These are phyloP conservation scores for Penicillium sp. DNA, from an alignment of 2,329 filamentous ascomycete species.

Conservation along the genomic window DNA sequence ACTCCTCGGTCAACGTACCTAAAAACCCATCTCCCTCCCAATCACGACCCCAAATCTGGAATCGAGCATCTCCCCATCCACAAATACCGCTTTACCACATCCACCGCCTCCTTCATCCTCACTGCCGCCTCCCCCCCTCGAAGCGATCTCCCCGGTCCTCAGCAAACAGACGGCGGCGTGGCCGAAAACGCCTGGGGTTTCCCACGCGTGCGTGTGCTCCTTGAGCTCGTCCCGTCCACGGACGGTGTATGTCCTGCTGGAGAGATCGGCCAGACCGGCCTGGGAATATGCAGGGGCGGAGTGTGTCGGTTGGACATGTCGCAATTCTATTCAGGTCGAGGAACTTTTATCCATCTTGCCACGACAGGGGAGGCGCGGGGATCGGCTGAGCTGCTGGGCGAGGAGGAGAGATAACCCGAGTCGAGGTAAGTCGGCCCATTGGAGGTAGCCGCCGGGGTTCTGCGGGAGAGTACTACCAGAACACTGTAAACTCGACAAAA, in stretches of 20 bases:
- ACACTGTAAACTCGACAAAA: no score
- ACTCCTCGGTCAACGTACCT: no score
- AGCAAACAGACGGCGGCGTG: not conserved
- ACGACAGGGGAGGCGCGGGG: not conserved
- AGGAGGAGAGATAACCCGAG: not conserved
- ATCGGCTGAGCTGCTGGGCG: not conserved
- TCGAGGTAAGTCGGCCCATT: not conserved
- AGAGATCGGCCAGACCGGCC: not conserved
- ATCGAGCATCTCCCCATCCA: not conserved
- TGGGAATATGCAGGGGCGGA: not conserved
- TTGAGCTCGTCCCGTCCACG: not conserved
- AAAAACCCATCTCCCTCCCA: not conserved
- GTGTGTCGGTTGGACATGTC: not conserved
- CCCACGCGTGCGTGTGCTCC: not conserved
- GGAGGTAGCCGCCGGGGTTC: conserved; percentile 10
- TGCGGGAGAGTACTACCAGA: not conserved
- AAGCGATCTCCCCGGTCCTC: not conserved
- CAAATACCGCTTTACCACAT: not conserved
- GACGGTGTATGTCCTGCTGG: not conserved
- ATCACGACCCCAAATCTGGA: not conserved
- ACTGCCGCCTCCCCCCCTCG: not conserved
- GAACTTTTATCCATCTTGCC: not conserved
- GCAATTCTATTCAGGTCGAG: not conserved
- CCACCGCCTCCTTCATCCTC: not conserved
- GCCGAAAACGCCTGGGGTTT: not conserved